Evolutionary conservation across 2,329 filamentous ascomycete genomes (phyloP).

Genomic region (Pochonia chlamydosporia): DNA sequence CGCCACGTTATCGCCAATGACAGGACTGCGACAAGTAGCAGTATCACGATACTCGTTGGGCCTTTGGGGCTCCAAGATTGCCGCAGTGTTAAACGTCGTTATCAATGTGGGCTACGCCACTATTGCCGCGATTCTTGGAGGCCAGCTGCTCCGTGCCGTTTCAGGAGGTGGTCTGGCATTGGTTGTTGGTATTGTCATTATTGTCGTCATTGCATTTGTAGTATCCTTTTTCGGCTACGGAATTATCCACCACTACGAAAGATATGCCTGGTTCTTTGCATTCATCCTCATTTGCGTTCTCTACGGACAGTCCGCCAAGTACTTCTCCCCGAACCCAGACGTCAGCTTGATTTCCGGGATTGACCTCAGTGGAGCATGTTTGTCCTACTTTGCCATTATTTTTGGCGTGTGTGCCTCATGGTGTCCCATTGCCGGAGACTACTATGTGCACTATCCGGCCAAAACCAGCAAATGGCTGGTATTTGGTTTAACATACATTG

Average conservation of each 20-base stretch:
- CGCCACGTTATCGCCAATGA: conserved; percentile 7
- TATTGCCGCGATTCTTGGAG: conserved; percentile 15
- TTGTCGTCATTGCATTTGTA: conserved; percentile 14
- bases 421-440: conserved; percentile 12
- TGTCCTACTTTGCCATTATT: conserved; percentile 14
- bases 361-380: conserved; percentile 10
- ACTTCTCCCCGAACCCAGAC: conserved; percentile 7
- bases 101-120: conserved; percentile 14
- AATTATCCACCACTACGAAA: conserved; percentile 16
- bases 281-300: conserved; percentile 14
- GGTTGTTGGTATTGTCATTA: conserved; percentile 15
- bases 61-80: conserved; percentile 16
- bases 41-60: conserved; percentile 13
- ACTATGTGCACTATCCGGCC: conserved; percentile 13
- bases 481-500: conserved; percentile 12
- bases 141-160: conserved; percentile 16
- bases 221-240: conserved; percentile 16
- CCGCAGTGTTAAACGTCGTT: conserved; percentile 16
- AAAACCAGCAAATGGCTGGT: conserved; percentile 12
- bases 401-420: conserved; percentile 12
- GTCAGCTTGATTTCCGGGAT: conserved; percentile 1
- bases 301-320: conserved; percentile 13
- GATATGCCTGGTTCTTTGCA: conserved; percentile 15
- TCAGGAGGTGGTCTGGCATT: conserved; percentile 14
- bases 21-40: conserved; percentile 12